Evolutionary conservation across 208 protist species (phyloP).

Genomic region (Trypanosoma mega): DNA sequence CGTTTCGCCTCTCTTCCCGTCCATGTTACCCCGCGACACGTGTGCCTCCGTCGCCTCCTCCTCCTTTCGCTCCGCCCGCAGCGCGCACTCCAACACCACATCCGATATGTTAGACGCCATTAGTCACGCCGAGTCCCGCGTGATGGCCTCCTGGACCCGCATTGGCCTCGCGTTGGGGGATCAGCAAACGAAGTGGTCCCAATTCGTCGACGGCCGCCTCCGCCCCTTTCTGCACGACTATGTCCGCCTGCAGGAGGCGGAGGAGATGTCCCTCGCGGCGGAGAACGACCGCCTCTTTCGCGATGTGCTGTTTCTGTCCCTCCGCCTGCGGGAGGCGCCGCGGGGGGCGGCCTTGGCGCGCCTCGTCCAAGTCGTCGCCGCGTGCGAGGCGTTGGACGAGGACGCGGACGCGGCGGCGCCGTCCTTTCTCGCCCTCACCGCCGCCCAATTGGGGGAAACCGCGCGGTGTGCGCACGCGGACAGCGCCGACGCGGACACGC

Average conservation of each 20-base stretch:
- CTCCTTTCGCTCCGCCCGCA: slow-evolving; percentile 4
- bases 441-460: no score
- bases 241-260: slow-evolving; percentile 35
- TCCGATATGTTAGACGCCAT: slow-evolving; percentile 15
- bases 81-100: neutral
- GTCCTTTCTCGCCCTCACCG: slow-evolving; percentile 2
- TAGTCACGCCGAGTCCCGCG: slow-evolving; percentile 19
- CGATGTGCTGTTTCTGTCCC: slow-evolving; percentile 47
- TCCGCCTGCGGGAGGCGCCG: slow-evolving; percentile 45
- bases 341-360: slow-evolving; percentile 26
- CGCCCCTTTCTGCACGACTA: slow-evolving; percentile 49
- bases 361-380: slow-evolving; percentile 33
- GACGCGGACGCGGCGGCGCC: neutral
- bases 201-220: slow-evolving; percentile 40
- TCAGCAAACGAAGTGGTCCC: slow-evolving; percentile 33
- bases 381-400: neutral
- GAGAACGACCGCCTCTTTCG: slow-evolving; percentile 55
- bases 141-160: slow-evolving; percentile 40
- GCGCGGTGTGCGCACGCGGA: no score
- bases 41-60: neutral
- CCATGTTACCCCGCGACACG: slow-evolving; percentile 9
- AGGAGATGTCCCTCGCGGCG: slow-evolving; percentile 43
- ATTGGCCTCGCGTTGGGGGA: slow-evolving; percentile 43
- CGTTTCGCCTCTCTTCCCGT: neutral
- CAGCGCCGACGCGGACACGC: no score